phyloP scores from a whole-genome alignment of 306 rosid species.

The Crataegus laevigata region DNA sequence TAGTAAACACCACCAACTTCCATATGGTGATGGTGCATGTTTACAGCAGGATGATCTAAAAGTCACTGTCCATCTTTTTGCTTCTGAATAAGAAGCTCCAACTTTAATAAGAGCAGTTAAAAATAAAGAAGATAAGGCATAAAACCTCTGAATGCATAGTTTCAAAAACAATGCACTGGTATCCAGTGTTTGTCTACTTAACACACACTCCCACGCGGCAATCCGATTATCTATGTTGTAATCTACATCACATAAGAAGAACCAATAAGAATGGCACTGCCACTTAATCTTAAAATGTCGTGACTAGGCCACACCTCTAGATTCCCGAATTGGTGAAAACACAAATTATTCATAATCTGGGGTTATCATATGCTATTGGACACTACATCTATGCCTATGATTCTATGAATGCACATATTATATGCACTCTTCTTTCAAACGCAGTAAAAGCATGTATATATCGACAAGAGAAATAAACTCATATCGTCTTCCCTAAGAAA shows the following conservation, averaged over 20 bases:
- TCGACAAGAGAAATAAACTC: constrained; percentile 10
- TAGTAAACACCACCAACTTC: too few species aligned
- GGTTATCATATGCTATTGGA: too few species aligned
- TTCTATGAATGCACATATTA: background rate
- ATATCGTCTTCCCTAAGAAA: constrained; percentile 77
- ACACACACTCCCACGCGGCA: background rate
- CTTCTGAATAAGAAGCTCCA: background rate
- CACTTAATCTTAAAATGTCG: background rate
- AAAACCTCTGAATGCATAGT: background rate
- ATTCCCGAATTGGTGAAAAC: background rate
- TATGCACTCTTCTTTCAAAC: too few species aligned
- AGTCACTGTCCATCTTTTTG: too few species aligned
- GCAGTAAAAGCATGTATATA: background rate
- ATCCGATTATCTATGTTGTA: background rate
- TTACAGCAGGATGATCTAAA: too few species aligned
- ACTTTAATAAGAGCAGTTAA: too few species aligned
- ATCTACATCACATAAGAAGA: background rate
- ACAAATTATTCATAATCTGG: background rate
- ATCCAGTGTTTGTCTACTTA: too few species aligned
- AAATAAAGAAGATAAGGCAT: background rate
- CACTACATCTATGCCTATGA: background rate
- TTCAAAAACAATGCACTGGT: too few species aligned
- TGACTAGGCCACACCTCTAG: background rate
- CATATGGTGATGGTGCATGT: too few species aligned
- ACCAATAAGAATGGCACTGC: background rate